Evolutionary conservation across 306 rosid genomes (phyloP).

Genomic region (Prunus dulcis): DNA sequence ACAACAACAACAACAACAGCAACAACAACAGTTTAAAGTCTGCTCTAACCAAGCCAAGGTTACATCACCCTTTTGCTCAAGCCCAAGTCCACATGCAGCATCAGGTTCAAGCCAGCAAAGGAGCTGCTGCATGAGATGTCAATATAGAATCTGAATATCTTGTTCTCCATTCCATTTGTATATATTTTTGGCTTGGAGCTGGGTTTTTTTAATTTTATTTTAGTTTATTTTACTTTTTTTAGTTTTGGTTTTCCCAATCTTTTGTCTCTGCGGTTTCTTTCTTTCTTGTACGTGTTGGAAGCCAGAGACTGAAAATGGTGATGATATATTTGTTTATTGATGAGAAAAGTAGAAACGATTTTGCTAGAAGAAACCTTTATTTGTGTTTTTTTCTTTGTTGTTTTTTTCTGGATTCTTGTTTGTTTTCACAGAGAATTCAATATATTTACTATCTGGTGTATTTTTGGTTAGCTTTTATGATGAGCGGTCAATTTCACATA

Average conservation of each 20-base stretch:
- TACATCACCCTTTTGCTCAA: conserved; percentile 26
- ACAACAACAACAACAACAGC: not conserved
- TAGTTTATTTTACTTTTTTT: not conserved
- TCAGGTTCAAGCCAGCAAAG: conserved; percentile 13
- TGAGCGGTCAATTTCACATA: not conserved
- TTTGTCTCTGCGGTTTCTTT: not conserved
- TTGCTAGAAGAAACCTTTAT: not conserved
- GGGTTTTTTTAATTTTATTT: not conserved
- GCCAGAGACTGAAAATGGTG: not conserved
- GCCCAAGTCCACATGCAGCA: conserved; percentile 34
- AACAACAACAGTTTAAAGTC: not conserved
- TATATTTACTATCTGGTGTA: not conserved
- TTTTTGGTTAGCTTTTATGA: not conserved
- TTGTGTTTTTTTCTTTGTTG: not conserved
- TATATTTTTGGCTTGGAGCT: conserved; percentile 25
- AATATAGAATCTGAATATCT: not conserved
- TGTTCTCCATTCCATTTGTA: conserved; percentile 22
- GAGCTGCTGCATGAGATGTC: conserved; percentile 32
- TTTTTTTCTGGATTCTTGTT: not conserved
- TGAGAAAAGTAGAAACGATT: conserved; percentile 1
- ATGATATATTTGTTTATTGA: conserved; percentile 18
- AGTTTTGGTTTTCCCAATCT: not conserved
- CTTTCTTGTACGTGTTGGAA: not conserved
- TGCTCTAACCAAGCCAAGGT: conserved; percentile 31
- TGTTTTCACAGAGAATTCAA: not conserved